These are phyloP conservation scores for Forsythia suspensa DNA, from an alignment of 257 asterid genomes.

Conservation along the genomic window DNA sequence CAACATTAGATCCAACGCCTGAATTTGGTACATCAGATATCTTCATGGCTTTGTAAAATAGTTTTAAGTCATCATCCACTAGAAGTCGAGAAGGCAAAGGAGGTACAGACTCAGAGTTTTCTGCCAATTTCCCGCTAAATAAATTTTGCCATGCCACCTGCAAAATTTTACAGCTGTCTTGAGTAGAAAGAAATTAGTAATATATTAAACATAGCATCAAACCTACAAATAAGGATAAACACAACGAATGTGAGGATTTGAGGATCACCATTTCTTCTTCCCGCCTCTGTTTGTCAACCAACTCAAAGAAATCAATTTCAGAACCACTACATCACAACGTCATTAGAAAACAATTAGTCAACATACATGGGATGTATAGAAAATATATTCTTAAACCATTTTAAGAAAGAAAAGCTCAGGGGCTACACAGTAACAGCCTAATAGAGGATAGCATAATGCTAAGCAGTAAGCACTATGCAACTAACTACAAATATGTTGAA, in stretches of 20 bases:
- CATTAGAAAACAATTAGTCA: conserved; percentile 21
- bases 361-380: not conserved
- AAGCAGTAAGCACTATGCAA: not conserved
- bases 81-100: conserved; percentile 88
- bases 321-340: conserved; percentile 61
- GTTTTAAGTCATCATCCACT: conserved; percentile 72
- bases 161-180: conserved; percentile 19
- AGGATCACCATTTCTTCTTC: conserved; percentile 76
- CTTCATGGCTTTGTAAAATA: conserved; percentile 88
- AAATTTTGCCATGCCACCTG: conserved; percentile 79
- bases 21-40: conserved; percentile 55
- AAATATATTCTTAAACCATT: conserved; percentile 5
- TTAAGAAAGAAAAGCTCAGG: not conserved
- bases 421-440: not conserved
- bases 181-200: conserved; percentile 17
- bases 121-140: conserved; percentile 43
- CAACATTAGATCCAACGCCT: conserved; percentile 48
- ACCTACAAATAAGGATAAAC: conserved; percentile 12
- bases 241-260: conserved; percentile 20
- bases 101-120: conserved; percentile 52
- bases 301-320: conserved; percentile 93
- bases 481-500: not conserved
- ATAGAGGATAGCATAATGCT: conserved; percentile 13
- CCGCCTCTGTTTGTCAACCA: conserved; percentile 76
- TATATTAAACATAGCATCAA: not conserved